phyloP scores from a whole-genome alignment of 148 eudicot species.

The Pharnaceum exiguum region DNA sequence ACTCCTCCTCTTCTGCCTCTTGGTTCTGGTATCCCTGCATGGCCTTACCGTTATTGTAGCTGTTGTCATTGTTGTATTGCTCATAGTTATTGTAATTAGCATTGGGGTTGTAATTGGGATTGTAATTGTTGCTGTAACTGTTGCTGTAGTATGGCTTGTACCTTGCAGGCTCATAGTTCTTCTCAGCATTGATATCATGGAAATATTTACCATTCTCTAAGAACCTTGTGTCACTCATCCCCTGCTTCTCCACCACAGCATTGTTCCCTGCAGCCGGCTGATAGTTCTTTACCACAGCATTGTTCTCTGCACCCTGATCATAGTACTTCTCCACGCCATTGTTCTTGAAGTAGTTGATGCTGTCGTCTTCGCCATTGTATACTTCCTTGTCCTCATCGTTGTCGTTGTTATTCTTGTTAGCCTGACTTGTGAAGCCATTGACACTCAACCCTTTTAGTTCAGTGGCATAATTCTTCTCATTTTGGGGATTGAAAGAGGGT shows the following conservation, averaged over 20 bases:
- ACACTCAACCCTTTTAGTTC: constrained; percentile 15
- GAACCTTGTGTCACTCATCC: constrained; percentile 88
- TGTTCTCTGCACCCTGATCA: background rate
- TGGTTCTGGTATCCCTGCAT: constrained; percentile 40
- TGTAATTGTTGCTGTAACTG: constrained; percentile 25
- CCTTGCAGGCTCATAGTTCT: constrained; percentile 16
- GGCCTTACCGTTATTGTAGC: constrained; percentile 18
- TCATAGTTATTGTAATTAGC: background rate
- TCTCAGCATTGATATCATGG: constrained; percentile 38
- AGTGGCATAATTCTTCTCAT: constrained; percentile 22
- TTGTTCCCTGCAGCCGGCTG: constrained; percentile 4
- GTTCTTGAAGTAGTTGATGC: background rate
- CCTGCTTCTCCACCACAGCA: constrained; percentile 42
- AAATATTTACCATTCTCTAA: constrained; percentile 68
- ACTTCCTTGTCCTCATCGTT: constrained; percentile 7
- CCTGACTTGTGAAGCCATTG: constrained; percentile 4
- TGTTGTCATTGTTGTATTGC: background rate
- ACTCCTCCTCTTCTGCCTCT: constrained; percentile 25
- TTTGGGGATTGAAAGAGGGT: constrained; percentile 47
- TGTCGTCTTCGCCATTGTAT: background rate
- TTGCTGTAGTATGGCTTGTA: constrained; percentile 26
- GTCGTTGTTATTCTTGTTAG: constrained; percentile 3
- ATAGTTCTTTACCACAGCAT: too few relatives aligned
- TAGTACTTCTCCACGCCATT: background rate
- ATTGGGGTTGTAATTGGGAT: constrained; percentile 1